Percentiles rank a stretch among this genome's conserved stretches.
These are phyloP conservation scores for Cadophora sp. DNA, from an alignment of 2,329 filamentous ascomycete genomes.

Conservation along the genomic window DNA sequence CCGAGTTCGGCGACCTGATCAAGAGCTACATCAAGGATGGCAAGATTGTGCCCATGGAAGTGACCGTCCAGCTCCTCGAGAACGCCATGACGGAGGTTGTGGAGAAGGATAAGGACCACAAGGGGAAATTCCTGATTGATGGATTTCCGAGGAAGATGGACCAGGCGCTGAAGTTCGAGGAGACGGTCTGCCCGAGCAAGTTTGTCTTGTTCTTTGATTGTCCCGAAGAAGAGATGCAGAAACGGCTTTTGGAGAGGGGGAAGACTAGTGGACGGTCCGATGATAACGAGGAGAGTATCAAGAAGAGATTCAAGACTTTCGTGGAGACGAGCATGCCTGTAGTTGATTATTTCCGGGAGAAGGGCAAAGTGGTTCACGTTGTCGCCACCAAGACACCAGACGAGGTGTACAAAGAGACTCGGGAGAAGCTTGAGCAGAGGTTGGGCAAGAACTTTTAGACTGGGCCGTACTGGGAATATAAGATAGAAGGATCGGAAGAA, in stretches of 20 bases:
- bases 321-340: slow-evolving; percentile 98
- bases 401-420: slow-evolving; percentile 61
- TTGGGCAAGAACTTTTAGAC: slow-evolving; percentile 54
- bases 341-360: slow-evolving; percentile 85
- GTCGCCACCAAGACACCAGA: slow-evolving; percentile 73
- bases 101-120: slow-evolving; percentile 52
- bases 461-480: slow-evolving; percentile 2
- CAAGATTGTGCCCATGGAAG: slow-evolving; percentile 97
- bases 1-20: slow-evolving; percentile 92
- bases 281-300: slow-evolving; percentile 94
- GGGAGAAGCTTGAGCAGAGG: slow-evolving; percentile 55
- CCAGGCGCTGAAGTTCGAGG: slow-evolving; percentile 93
- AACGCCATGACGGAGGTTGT: slow-evolving; percentile 86
- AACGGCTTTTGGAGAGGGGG: slow-evolving; percentile 82
- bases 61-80: slow-evolving; percentile 91
- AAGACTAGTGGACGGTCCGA: slow-evolving; percentile 92
- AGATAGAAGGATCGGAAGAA: slow-evolving; percentile 17
- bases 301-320: slow-evolving; percentile 95
- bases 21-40: slow-evolving; percentile 92
- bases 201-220: slow-evolving; percentile 96
- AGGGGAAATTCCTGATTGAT: slow-evolving; percentile 77
- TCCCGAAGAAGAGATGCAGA: slow-evolving; percentile 86
- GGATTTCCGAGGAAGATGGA: slow-evolving; percentile 97
- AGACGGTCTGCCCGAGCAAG: slow-evolving; percentile 80
- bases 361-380: slow-evolving; percentile 80